Conservation (phyloP, 1,284 basidiomycete genomes). For the Ceratobasidium sp. region DNA sequence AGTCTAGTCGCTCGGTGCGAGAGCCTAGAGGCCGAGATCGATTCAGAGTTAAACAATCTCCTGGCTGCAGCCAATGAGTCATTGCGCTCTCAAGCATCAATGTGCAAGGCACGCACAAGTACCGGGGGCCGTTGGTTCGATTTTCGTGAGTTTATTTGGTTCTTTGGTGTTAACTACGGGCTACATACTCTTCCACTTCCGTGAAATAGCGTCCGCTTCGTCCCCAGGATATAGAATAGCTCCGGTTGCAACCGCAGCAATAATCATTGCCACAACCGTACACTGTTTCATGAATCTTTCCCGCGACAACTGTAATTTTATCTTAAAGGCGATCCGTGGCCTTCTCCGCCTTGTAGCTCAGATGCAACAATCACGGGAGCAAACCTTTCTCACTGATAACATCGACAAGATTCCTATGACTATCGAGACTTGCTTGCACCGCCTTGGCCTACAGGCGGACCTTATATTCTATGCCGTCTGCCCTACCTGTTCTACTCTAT, state of each 20-base stretch:
- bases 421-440: not conserved
- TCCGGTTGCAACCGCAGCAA: not conserved
- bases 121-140: too few relatives aligned
- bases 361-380: not conserved
- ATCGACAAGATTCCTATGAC: not conserved
- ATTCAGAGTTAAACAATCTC: too few relatives aligned
- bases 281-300: not conserved
- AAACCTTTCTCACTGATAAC: not conserved
- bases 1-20: too few relatives aligned
- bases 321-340: not conserved
- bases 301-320: not conserved
- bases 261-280: not conserved
- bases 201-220: too few relatives aligned
- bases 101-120: too few relatives aligned
- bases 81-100: too few relatives aligned
- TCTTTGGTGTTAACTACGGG: too few relatives aligned
- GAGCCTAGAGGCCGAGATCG: too few relatives aligned
- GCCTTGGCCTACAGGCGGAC: not conserved
- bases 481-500: conserved; percentile 2
- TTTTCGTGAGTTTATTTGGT: too few relatives aligned
- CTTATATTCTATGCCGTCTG: not conserved
- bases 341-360: not conserved
- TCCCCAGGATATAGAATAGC: too few relatives aligned
- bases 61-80: too few relatives aligned
- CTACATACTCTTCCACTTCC: too few relatives aligned